These are phyloP conservation scores for Rhodotorula babjevae DNA, from an alignment of 768 basidiomycete species.

Conservation along the genomic window DNA sequence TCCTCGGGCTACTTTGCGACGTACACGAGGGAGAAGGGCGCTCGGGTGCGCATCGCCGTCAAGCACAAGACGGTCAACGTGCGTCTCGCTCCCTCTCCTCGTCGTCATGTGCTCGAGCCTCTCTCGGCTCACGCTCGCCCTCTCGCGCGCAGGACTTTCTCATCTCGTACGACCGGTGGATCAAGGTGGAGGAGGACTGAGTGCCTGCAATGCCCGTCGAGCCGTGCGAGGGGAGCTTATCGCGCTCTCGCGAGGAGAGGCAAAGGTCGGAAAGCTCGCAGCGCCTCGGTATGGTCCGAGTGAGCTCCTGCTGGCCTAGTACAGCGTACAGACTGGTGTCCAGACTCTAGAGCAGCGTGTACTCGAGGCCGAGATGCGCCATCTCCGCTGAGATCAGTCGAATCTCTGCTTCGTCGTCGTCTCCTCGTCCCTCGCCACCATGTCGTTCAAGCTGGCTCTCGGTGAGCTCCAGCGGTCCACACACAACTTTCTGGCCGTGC, in stretches of 20 bases:
- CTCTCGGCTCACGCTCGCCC: not conserved
- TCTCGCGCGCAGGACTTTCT: constrained; percentile 19
- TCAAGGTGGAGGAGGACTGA: constrained; percentile 25
- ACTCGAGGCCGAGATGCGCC: too few species aligned
- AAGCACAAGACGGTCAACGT: constrained; percentile 19
- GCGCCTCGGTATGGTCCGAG: too few species aligned
- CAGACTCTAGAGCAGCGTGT: too few species aligned
- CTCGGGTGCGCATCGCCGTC: constrained; percentile 8
- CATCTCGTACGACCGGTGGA: constrained; percentile 25
- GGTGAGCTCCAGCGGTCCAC: not conserved
- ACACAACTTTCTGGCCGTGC: too few species aligned
- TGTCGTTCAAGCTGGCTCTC: constrained; percentile 20
- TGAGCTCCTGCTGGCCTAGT: too few species aligned
- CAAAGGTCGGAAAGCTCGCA: too few species aligned
- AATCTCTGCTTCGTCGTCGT: not conserved
- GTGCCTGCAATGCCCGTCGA: too few species aligned
- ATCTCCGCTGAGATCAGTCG: not conserved
- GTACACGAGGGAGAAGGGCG: constrained; percentile 1
- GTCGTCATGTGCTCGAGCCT: too few species aligned
- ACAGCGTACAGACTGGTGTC: too few species aligned
- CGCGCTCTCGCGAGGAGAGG: too few species aligned
- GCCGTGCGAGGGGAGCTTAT: too few species aligned
- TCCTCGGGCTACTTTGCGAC: constrained; percentile 13
- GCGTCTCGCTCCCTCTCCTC: not conserved
- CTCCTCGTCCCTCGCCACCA: not conserved